Conservation (phyloP, 2,329 filamentous ascomycete species). For the Leptographium procerum region DNA sequence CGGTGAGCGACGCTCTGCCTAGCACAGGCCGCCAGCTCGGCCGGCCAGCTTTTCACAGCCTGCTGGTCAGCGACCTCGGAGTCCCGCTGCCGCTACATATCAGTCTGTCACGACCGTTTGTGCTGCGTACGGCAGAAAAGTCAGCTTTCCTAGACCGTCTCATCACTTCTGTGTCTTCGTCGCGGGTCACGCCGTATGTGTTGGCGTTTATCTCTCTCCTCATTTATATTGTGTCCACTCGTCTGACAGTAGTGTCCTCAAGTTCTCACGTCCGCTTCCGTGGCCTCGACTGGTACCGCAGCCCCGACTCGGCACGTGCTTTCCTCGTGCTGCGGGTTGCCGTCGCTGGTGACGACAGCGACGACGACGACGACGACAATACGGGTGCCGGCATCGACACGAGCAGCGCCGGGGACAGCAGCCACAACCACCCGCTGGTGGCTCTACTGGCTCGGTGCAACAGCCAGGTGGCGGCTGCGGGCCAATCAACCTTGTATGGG, state of each 20-base stretch:
- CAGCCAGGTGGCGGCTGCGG: constrained; percentile 41
- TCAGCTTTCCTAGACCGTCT: constrained; percentile 53
- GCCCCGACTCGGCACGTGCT: constrained; percentile 54
- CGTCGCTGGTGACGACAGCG: neutral
- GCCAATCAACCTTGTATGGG: constrained; percentile 62
- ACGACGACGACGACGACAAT: neutral
- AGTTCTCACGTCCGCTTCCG: constrained; percentile 28
- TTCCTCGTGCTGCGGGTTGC: constrained; percentile 70
- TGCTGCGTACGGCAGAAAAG: constrained; percentile 61
- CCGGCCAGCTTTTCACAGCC: constrained; percentile 41
- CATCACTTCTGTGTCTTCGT: constrained; percentile 26
- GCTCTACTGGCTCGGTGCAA: constrained; percentile 59
- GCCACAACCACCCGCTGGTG: constrained; percentile 43
- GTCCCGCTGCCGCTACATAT: constrained; percentile 76
- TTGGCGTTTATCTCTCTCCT: neutral
- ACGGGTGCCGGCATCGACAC: constrained; percentile 5
- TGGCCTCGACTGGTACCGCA: constrained; percentile 38
- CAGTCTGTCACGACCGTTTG: constrained; percentile 74
- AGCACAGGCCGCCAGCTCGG: constrained; percentile 6
- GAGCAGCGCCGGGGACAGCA: neutral
- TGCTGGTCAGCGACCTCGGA: constrained; percentile 68
- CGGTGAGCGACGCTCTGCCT: constrained; percentile 21
- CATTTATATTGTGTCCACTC: neutral
- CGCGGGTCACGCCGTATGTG: neutral
- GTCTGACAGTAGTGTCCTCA: neutral